A percentile compares a stretch with the other conserved stretches of the same genome.
These are phyloP conservation scores for Osmanthus fragrans DNA, from an alignment of 257 asterid genomes.

Conservation along the genomic window DNA sequence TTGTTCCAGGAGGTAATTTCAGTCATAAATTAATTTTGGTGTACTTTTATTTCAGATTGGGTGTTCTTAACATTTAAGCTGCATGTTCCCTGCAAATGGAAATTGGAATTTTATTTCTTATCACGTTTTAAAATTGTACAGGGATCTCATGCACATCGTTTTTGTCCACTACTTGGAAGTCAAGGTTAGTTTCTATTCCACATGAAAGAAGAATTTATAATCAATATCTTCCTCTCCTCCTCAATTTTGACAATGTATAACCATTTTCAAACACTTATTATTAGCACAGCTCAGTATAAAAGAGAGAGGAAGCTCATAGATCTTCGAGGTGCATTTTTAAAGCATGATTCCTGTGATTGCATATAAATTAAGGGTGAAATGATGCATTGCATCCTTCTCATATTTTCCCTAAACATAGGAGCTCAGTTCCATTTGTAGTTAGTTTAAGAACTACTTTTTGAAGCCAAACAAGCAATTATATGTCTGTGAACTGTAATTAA, in stretches of 20 bases:
- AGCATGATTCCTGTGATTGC: constrained; percentile 12
- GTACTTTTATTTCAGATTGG: constrained; percentile 15
- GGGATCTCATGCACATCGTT: constrained; percentile 96
- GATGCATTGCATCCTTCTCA: background rate
- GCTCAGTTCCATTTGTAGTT: constrained; percentile 16
- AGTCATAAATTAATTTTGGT: background rate
- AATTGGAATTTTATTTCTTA: constrained; percentile 30
- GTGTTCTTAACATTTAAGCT: constrained; percentile 10
- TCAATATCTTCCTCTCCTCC: background rate
- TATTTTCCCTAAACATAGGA: constrained; percentile 4
- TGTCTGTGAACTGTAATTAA: constrained; percentile 17
- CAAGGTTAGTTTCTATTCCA: constrained; percentile 58
- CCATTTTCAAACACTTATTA: constrained; percentile 10
- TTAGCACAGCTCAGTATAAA: background rate
- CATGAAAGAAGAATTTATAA: background rate
- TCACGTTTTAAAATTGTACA: constrained; percentile 47
- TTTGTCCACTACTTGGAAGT: constrained; percentile 99
- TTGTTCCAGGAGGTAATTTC: constrained; percentile 13
- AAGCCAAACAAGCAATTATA: constrained; percentile 9
- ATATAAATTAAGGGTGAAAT: background rate
- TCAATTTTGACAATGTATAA: background rate
- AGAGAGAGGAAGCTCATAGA: background rate
- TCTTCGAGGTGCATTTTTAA: constrained; percentile 13
- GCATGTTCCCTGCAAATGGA: constrained; percentile 8
- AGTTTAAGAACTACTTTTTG: constrained; percentile 18